Evolutionary conservation across 2,329 filamentous ascomycete species (phyloP), one percentile per base, ranked within the genome.

Genomic region (Thielaviopsis populi): DNA sequence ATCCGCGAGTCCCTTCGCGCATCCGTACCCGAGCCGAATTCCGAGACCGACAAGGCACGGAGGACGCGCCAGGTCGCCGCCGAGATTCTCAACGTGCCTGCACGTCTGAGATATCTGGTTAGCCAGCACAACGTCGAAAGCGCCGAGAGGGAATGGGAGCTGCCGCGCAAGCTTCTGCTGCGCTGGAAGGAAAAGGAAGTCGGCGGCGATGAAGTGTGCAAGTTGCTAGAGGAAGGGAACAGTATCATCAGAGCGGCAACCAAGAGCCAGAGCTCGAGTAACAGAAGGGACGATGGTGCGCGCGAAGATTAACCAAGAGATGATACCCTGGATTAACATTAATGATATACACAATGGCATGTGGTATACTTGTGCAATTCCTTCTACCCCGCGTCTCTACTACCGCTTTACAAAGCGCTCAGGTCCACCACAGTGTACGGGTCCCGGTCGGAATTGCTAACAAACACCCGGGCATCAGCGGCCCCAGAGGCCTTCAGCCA

Each of bases 361-460:
- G 4, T 59, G 37, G 22, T 61, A 41, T 59, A 30, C 17, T 59
- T 30, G 53, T 7, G 19, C n/a, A n/a, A n/a, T n/a, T n/a, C n/a
- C n/a, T n/a, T 46, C 24, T 59, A 58, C 62, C 17, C n/a, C 10
- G 30, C 11, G 13, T 53, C 19, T 53, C 22, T 42, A 46, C 46
- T 27, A n/a, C 15, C 40, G 68, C 61, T 68, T 46, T 72, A 70
- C 64, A 80, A 69, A 63, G 74, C 70, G 17, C 71, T 69, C 42
- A 82, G 74, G 67, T 80, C 78, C 68, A 89, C 79, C 66, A 96
- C 87, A 61, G 86, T 86, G 75, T 91, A 99, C 0, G 94, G 94
- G 79, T 99, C 94, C 66, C 83, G 80, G 74, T 99, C 94, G 53
- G 79, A 79, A 72, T 87, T 80, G 73, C 91, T 96, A 59, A 95